Evolutionary conservation across 345 rosid species (phyloP).

Genomic region (Pugionium dolabratum): DNA sequence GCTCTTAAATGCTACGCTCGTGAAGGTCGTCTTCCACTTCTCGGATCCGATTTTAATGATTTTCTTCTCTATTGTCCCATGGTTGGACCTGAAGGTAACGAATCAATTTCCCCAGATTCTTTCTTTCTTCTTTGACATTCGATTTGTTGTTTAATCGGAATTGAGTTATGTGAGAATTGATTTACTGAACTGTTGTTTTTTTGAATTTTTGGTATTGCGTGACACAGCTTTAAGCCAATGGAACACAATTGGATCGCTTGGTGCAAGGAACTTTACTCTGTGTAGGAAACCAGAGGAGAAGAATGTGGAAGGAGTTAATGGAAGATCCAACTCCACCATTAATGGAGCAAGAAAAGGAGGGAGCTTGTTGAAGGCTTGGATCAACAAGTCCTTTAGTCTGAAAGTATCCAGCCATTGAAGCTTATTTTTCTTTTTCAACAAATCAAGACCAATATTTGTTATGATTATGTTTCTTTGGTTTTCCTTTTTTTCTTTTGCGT

Average conservation of each 20-base stretch:
- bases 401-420: conserved; percentile 67
- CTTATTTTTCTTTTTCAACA: not conserved
- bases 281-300: conserved; percentile 78
- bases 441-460: not conserved
- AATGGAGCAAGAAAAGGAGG: conserved; percentile 52
- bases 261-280: conserved; percentile 76
- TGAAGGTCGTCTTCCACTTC: conserved; percentile 95
- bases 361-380: conserved; percentile 91
- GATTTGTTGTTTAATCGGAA: not conserved
- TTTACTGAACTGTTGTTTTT: too few species aligned
- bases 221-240: conserved; percentile 76
- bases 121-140: too few species aligned
- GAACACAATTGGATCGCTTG: conserved; percentile 79
- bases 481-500: not conserved
- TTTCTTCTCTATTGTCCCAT: conserved; percentile 77
- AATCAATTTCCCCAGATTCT: too few species aligned
- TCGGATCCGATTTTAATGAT: conserved; percentile 74
- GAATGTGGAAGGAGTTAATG: conserved; percentile 40
- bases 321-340: conserved; percentile 42
- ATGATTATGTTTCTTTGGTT: not conserved
- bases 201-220: too few species aligned
- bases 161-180: conserved; percentile 11
- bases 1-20: conserved; percentile 87
- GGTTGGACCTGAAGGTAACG: conserved; percentile 61
- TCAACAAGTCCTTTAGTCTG: conserved; percentile 78